phyloP scores from a whole-genome alignment of 306 rosid genomes.

The Ochetophila trinervis region DNA sequence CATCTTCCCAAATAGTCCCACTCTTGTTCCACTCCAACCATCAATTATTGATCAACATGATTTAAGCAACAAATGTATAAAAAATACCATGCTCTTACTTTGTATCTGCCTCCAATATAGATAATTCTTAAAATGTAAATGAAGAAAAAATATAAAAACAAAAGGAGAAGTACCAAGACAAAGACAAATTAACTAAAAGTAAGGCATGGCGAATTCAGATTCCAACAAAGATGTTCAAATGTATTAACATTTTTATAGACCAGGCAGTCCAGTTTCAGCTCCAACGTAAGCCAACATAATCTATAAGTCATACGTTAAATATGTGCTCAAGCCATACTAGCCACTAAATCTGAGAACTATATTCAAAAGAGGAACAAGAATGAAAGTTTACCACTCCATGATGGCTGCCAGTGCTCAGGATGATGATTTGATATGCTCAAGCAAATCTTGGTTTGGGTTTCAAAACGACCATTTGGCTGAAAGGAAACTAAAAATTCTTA shows the following conservation, averaged over 20 bases:
- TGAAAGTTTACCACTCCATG: constrained; percentile 77
- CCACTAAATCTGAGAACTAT: too few relatives aligned
- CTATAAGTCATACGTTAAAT: neutral
- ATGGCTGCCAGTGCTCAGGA: constrained; percentile 99
- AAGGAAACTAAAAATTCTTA: constrained; percentile 22
- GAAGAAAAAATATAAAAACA: neutral
- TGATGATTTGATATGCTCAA: constrained; percentile 97
- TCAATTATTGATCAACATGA: too few relatives aligned
- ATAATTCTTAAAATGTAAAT: neutral
- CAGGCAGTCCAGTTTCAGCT: neutral
- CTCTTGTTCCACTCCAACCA: too few relatives aligned
- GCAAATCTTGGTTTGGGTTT: constrained; percentile 94
- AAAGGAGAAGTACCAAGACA: neutral
- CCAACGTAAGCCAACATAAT: neutral
- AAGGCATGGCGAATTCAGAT: neutral
- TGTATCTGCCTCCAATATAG: too few relatives aligned
- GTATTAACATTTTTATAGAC: neutral
- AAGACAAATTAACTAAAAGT: neutral
- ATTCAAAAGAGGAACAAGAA: neutral
- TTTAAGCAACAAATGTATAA: too few relatives aligned
- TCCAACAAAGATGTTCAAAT: too few relatives aligned
- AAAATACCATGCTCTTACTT: too few relatives aligned
- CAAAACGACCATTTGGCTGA: constrained; percentile 96
- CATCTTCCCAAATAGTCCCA: too few relatives aligned
- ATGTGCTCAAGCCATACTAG: neutral